These are phyloP conservation scores for Prunus armeniaca DNA, from an alignment of 306 rosid species.

Conservation along the genomic window DNA sequence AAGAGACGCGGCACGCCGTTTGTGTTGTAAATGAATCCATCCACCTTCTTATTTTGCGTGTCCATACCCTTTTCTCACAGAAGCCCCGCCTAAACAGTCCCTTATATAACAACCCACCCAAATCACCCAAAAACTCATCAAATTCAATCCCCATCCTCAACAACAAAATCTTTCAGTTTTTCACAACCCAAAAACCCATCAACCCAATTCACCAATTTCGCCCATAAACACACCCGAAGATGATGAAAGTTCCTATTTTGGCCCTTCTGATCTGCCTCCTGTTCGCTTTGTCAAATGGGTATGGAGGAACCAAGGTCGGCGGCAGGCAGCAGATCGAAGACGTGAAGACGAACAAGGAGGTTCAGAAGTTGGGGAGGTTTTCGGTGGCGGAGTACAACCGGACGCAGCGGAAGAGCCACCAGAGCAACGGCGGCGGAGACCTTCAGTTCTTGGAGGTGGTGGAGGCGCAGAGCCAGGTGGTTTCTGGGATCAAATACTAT, in stretches of 20 bases:
- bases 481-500: conserved; percentile 64
- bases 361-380: conserved; percentile 70
- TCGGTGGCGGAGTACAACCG: conserved; percentile 72
- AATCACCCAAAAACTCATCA: background rate
- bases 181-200: background rate
- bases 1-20: conserved; percentile 34
- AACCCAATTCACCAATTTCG: background rate
- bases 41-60: conserved; percentile 19
- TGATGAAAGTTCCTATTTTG: background rate
- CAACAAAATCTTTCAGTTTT: background rate
- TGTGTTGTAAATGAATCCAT: background rate
- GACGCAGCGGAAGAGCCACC: background rate
- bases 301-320: conserved; percentile 34
- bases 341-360: conserved; percentile 58
- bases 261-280: background rate
- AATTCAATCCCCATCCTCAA: background rate
- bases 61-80: background rate
- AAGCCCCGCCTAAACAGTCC: background rate
- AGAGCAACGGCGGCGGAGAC: conserved; percentile 12
- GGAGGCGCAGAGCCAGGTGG: conserved; percentile 76
- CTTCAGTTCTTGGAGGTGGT: conserved; percentile 59
- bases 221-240: background rate
- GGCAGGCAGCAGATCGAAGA: conserved; percentile 41
- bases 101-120: background rate
- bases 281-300: conserved; percentile 22